phyloP scores from a whole-genome alignment of 768 basidiomycete species.

The Cyclocybe cylindracea region DNA sequence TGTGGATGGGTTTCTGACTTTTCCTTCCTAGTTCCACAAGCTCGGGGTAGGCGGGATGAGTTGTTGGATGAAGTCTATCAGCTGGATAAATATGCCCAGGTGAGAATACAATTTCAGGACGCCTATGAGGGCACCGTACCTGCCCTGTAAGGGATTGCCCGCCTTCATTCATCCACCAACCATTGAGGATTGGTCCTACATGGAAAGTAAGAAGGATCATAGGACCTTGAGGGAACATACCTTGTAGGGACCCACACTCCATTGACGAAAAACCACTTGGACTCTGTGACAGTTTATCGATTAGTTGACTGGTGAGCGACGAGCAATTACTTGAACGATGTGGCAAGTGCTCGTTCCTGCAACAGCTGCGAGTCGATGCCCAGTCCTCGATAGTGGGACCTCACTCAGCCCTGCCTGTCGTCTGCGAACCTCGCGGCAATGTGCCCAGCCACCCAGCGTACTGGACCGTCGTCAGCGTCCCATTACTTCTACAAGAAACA shows the following conservation, averaged over 20 bases:
- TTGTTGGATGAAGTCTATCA: constrained; percentile 93
- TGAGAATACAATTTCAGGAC: not conserved
- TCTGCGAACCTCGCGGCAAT: constrained; percentile 75
- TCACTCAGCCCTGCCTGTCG: constrained; percentile 49
- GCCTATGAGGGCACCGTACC: constrained; percentile 36
- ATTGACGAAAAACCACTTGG: constrained; percentile 80
- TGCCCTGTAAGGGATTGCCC: constrained; percentile 98
- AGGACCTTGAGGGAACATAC: constrained; percentile 29
- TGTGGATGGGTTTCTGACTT: constrained; percentile 58
- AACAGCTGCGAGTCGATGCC: constrained; percentile 83
- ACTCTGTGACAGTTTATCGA: constrained; percentile 46
- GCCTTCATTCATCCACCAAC: constrained; percentile 99
- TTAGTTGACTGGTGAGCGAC: not conserved
- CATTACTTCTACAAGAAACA: not conserved
- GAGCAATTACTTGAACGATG: constrained; percentile 69
- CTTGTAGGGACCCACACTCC: constrained; percentile 92
- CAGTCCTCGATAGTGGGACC: constrained; percentile 70
- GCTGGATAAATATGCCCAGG: constrained; percentile 33
- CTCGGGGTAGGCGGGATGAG: constrained; percentile 80
- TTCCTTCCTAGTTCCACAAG: constrained; percentile 65
- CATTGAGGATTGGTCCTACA: constrained; percentile 82
- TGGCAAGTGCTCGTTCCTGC: constrained; percentile 98
- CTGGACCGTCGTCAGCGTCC: constrained; percentile 31
- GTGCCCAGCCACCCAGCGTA: constrained; percentile 99
- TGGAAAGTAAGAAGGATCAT: not conserved